Evolutionary conservation across 768 basidiomycete genomes (phyloP).

Genomic region (Lactarius deliciosus): DNA sequence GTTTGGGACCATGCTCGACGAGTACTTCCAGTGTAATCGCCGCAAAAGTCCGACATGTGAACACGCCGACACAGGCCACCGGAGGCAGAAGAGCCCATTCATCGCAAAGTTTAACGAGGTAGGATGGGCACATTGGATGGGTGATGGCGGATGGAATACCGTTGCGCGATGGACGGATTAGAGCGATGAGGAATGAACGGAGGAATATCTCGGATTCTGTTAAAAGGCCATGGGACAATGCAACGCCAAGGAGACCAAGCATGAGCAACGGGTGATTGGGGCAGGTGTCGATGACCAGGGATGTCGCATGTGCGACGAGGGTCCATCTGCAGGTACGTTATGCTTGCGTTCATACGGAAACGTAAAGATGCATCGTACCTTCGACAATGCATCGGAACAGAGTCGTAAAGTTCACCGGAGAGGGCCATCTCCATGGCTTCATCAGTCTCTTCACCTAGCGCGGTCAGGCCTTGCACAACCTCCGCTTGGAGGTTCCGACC

Average conservation of each 20-base stretch:
- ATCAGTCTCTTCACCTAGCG: slow-evolving; percentile 34
- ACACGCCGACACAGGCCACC: not conserved
- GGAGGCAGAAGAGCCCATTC: slow-evolving; percentile 18
- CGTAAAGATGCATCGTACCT: slow-evolving; percentile 39
- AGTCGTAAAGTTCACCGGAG: slow-evolving; percentile 48
- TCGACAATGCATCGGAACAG: slow-evolving; percentile 51
- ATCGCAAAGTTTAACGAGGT: slow-evolving; percentile 20
- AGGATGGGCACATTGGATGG: slow-evolving; percentile 24
- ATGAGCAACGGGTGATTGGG: slow-evolving; percentile 50
- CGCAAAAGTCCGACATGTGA: slow-evolving; percentile 36
- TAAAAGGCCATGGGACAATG: slow-evolving; percentile 44
- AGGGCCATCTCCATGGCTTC: slow-evolving; percentile 33
- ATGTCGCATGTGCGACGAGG: slow-evolving; percentile 53
- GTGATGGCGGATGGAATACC: slow-evolving; percentile 16
- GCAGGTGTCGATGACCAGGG: slow-evolving; percentile 46
- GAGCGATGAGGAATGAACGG: slow-evolving; percentile 41
- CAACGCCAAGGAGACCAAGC: slow-evolving; percentile 50
- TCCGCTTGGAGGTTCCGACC: slow-evolving; percentile 47
- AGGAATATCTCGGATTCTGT: slow-evolving; percentile 48
- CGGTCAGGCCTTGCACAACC: slow-evolving; percentile 17
- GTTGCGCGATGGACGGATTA: slow-evolving; percentile 36
- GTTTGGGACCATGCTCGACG: slow-evolving; percentile 23
- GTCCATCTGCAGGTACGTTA: slow-evolving; percentile 40
- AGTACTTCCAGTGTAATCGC: slow-evolving; percentile 38
- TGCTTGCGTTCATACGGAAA: not conserved